A percentile compares a stretch with the other conserved stretches of the same genome.
phyloP scores from a whole-genome alignment of 2,329 filamentous ascomycete species.

The Talaromyces sp. region DNA sequence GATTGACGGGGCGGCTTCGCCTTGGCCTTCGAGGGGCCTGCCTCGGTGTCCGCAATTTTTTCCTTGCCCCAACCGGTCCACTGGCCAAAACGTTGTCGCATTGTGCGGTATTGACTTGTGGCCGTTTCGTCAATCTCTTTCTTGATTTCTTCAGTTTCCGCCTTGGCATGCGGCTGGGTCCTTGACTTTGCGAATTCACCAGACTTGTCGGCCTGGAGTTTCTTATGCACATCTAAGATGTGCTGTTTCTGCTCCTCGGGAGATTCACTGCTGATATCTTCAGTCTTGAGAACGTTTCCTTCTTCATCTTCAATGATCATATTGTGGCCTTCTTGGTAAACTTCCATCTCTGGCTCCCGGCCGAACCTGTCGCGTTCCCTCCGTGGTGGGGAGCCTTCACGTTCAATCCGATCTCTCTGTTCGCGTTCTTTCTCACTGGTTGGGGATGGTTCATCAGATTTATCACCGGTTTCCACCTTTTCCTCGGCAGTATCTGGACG shows the following conservation, averaged over 20 bases:
- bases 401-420: conserved; percentile 24
- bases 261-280: conserved; percentile 43
- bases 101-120: conserved; percentile 28
- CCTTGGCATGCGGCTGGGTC: conserved; percentile 38
- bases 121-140: conserved; percentile 32
- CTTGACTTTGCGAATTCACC: conserved; percentile 45
- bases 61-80: conserved; percentile 40
- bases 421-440: conserved; percentile 16
- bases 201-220: conserved; percentile 49
- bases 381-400: conserved; percentile 35
- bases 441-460: conserved; percentile 15
- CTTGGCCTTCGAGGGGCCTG: conserved; percentile 18
- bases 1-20: conserved; percentile 45
- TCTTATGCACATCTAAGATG: conserved; percentile 46
- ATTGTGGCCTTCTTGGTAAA: conserved; percentile 75
- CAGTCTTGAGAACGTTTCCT: conserved; percentile 74
- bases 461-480: conserved; percentile 12
- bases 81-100: conserved; percentile 44
- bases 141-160: conserved; percentile 38
- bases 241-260: conserved; percentile 59
- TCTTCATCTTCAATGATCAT: conserved; percentile 80
- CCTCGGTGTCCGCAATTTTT: conserved; percentile 17
- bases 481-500: conserved; percentile 23
- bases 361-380: conserved; percentile 27
- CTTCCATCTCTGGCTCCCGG: conserved; percentile 50